These are phyloP conservation scores for Paramecium pentaurelia DNA, from an alignment of 73 alveolate species.

Conservation along the genomic window DNA sequence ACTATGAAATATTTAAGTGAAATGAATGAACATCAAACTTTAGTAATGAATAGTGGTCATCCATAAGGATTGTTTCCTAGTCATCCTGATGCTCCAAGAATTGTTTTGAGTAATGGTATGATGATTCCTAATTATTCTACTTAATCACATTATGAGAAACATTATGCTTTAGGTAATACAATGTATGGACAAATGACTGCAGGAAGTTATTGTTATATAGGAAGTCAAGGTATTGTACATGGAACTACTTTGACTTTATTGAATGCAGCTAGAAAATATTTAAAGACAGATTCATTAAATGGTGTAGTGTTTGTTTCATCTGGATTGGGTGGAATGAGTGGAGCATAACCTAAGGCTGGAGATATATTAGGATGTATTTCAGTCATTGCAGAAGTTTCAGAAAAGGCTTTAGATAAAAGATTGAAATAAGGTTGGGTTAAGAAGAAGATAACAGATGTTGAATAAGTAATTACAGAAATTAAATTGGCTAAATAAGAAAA, in stretches of 20 bases:
- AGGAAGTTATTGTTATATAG: slow-evolving; percentile 68
- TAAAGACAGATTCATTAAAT: neutral
- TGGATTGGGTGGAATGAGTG: slow-evolving; percentile 77
- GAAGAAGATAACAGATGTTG: slow-evolving; percentile 60
- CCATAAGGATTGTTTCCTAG: slow-evolving; percentile 71
- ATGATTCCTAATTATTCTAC: slow-evolving; percentile 68
- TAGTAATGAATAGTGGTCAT: slow-evolving; percentile 70
- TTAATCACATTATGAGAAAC: slow-evolving; percentile 59
- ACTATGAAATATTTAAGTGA: slow-evolving; percentile 50
- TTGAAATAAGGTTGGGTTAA: slow-evolving; percentile 66
- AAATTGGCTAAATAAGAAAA: slow-evolving; percentile 59
- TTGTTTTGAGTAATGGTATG: slow-evolving; percentile 68
- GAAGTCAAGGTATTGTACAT: slow-evolving; percentile 76
- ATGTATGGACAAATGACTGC: slow-evolving; percentile 82
- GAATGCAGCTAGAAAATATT: slow-evolving; percentile 62
- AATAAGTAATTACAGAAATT: slow-evolving; percentile 29
- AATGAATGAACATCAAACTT: slow-evolving; percentile 63
- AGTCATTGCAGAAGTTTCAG: slow-evolving; percentile 68
- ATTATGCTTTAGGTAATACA: slow-evolving; percentile 68
- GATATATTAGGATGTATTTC: slow-evolving; percentile 69
- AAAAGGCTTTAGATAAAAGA: slow-evolving; percentile 64
- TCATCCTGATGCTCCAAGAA: slow-evolving; percentile 61
- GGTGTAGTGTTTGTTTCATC: slow-evolving; percentile 71
- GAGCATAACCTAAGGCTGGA: slow-evolving; percentile 75
- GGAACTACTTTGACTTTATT: slow-evolving; percentile 70